Percentiles rank a stretch among this genome's conserved stretches.
These are phyloP conservation scores for Gaeumannomyces sp. DNA, from an alignment of 2,329 filamentous ascomycete genomes.

Conservation along the genomic window DNA sequence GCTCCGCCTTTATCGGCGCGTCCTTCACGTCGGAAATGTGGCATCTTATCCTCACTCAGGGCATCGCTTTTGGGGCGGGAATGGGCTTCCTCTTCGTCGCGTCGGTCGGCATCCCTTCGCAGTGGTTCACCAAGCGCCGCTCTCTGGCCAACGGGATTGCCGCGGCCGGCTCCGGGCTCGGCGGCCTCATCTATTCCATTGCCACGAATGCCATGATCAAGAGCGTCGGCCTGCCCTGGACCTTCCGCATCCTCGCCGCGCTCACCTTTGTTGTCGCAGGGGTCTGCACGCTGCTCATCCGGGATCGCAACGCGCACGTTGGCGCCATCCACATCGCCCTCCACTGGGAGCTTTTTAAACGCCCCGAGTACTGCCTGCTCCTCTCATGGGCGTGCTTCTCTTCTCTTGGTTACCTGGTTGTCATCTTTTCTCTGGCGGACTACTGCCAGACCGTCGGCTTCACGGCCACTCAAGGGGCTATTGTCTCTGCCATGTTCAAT, in stretches of 20 bases:
- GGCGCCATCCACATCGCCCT: conserved; percentile 63
- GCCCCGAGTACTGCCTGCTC: conserved; percentile 57
- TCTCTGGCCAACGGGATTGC: conserved; percentile 64
- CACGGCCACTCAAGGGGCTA: conserved; percentile 57
- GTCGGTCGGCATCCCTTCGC: conserved; percentile 59
- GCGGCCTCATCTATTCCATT: conserved; percentile 65
- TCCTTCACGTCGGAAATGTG: conserved; percentile 64
- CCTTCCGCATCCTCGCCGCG: conserved; percentile 60
- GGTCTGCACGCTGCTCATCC: conserved; percentile 55
- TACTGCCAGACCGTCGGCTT: conserved; percentile 66
- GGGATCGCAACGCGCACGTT: conserved; percentile 66
- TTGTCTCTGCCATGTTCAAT: conserved; percentile 70
- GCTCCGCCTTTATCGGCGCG: conserved; percentile 58
- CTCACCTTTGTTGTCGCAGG: conserved; percentile 58
- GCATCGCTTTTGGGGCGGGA: conserved; percentile 69
- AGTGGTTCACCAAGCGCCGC: conserved; percentile 66
- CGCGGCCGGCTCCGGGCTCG: conserved; percentile 65
- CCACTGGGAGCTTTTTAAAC: conserved; percentile 54
- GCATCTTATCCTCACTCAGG: conserved; percentile 72
- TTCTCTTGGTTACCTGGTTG: conserved; percentile 67
- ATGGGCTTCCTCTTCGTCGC: conserved; percentile 73
- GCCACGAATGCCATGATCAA: conserved; percentile 63
- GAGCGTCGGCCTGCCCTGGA: conserved; percentile 58
- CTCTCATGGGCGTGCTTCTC: conserved; percentile 64
- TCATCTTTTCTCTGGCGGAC: conserved; percentile 71